phyloP scores from a whole-genome alignment of 2,329 filamentous ascomycete genomes.

The Aspergillus alliaceus region DNA sequence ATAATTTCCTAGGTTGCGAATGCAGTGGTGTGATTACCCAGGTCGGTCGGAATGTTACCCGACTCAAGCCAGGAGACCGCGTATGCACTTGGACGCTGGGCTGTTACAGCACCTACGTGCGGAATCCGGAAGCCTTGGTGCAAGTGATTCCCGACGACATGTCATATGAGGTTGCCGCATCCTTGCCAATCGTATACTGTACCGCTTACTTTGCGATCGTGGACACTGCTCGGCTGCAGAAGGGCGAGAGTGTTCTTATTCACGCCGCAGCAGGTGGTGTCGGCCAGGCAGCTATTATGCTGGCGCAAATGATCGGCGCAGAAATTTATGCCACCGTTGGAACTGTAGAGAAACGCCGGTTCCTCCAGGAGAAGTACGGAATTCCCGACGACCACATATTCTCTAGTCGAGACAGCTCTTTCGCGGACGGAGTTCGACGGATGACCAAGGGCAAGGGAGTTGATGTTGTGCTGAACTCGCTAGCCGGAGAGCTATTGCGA shows the following conservation, averaged over 20 bases:
- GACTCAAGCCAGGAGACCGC: not conserved
- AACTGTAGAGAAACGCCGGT: not conserved
- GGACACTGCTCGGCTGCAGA: not conserved
- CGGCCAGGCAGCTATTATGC: conserved; percentile 3
- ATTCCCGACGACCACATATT: not conserved
- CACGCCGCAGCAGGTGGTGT: conserved; percentile 4
- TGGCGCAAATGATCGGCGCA: not conserved
- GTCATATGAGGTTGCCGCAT: not conserved
- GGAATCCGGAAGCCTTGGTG: not conserved
- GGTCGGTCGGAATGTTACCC: not conserved
- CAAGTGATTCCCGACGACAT: not conserved
- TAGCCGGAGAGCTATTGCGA: not conserved
- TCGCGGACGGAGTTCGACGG: not conserved
- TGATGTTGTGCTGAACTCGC: not conserved
- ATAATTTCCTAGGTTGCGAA: conserved; percentile 25
- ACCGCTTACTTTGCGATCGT: not conserved
- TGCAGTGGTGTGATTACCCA: conserved; percentile 25
- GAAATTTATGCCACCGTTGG: not conserved
- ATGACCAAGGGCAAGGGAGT: not conserved
- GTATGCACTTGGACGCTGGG: not conserved
- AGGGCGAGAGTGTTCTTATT: not conserved
- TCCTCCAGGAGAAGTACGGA: not conserved
- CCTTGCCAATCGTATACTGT: not conserved
- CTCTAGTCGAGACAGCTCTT: not conserved
- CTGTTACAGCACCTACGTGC: not conserved